Base-by-base conservation (phyloP, 768 basidiomycete species). In the Tricholoma terreum region DNA sequence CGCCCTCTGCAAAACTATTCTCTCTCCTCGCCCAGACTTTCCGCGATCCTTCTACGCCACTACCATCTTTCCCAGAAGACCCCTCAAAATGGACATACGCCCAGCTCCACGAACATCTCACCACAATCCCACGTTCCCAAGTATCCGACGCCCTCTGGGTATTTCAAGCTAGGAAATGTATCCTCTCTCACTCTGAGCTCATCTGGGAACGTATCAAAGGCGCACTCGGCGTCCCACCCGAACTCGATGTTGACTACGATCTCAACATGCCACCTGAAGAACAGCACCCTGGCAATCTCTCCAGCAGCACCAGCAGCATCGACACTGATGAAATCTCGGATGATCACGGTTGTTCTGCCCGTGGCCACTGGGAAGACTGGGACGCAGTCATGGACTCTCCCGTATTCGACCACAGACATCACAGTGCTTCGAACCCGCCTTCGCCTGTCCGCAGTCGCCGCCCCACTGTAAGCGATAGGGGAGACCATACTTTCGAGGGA, bases 131-230 rank as follows among this genome's bases (percentile, higher is more conserved):
- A 59, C 81, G 92, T 10, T 75, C 82, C 36, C 72, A 84, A 31
- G 84, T 80, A 0, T 77, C 84, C 2, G 94, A 97, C 64, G 77
- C 79, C 17, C 65, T 84, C 30, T 97, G 92, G 91, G 83, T 87
- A 46, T 77, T 80, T 64, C 81, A 82, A 9, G 82, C 85, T 0
- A 85, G 92, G n/a, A 80, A 78, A 54, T 93, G 92, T 63, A 82
- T 96, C 63, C 76, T 89, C 19, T 73, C 82, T 22, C 87, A 86
- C 61, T 89, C 86, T 12, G 93, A 95, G 65, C 83, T 93, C 38
- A 86, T 95, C 55, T 97, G 94, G 94, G 92, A 95, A 69, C 83
- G 92, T 56, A 76, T 95, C 65, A 94, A 94, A 65, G 88, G 85
- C 30, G 92, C 90, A 0, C 76, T 97, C 1, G 94, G 94, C 4